Conservation (phyloP, 352 stramenopile genomes). For the Pythium biforme region DNA sequence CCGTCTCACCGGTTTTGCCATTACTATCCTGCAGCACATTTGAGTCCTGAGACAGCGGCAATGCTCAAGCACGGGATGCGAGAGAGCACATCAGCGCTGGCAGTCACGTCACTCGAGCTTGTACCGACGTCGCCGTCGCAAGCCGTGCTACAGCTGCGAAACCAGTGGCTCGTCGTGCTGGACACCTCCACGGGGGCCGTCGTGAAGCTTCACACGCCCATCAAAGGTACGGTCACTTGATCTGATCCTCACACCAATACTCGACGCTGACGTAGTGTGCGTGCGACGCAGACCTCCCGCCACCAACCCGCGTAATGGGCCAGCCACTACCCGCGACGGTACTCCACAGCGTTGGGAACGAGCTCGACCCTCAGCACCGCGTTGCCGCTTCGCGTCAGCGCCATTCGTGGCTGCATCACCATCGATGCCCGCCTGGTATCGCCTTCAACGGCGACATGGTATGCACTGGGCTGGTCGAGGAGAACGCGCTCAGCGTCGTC, state of each 20-base stretch:
- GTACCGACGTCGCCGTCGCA: conserved; percentile 26
- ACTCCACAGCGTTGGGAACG: conserved; percentile 23
- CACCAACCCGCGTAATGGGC: not conserved
- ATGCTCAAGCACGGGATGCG: conserved; percentile 19
- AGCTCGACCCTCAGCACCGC: conserved; percentile 18
- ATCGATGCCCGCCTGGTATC: conserved; percentile 45
- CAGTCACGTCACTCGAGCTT: conserved; percentile 38
- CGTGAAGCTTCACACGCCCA: conserved; percentile 57
- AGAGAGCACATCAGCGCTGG: conserved; percentile 36
- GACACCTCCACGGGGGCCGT: conserved; percentile 40
- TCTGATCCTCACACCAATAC: not conserved
- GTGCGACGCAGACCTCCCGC: not conserved
- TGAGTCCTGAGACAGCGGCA: conserved; percentile 3
- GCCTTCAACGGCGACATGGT: conserved; percentile 53
- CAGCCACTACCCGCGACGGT: conserved; percentile 31
- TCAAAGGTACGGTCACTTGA: conserved; percentile 33
- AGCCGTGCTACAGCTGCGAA: conserved; percentile 62
- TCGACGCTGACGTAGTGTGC: not conserved
- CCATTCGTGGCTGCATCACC: conserved; percentile 53
- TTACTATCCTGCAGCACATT: conserved; percentile 14
- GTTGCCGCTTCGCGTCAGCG: conserved; percentile 28
- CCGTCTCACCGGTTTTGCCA: not conserved
- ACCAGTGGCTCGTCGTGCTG: conserved; percentile 67
- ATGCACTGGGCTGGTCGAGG: conserved; percentile 46
- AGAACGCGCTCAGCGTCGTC: conserved; percentile 43